phyloP scores from a whole-genome alignment of 2,329 filamentous ascomycete species.

The Claviceps sp. region DNA sequence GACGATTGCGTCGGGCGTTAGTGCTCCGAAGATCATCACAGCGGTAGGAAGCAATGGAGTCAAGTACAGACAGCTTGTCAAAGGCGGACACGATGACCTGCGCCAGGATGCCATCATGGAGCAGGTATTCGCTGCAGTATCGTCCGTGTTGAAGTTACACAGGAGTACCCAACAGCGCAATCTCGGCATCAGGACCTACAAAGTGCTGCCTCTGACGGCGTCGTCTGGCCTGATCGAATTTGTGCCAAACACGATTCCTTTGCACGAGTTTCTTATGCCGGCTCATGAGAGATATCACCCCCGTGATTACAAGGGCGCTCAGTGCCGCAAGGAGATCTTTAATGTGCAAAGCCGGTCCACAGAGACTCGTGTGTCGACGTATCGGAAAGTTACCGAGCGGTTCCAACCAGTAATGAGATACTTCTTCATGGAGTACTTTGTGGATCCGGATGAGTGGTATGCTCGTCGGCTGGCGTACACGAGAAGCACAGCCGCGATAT shows the following conservation, averaged over 20 bases:
- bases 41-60: conserved; percentile 64
- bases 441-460: conserved; percentile 95
- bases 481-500: conserved; percentile 84
- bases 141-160: conserved; percentile 74
- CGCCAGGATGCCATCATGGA: conserved; percentile 98
- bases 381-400: conserved; percentile 61
- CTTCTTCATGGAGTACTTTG: conserved; percentile 93
- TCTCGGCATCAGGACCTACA: conserved; percentile 89
- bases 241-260: conserved; percentile 79
- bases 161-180: conserved; percentile 77
- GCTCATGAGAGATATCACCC: conserved; percentile 82
- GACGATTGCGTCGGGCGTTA: conserved; percentile 78
- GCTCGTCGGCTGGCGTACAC: conserved; percentile 79
- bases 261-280: conserved; percentile 85
- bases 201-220: conserved; percentile 78
- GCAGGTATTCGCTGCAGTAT: conserved; percentile 95
- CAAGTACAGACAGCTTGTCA: conserved; percentile 81
- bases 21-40: conserved; percentile 85
- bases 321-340: conserved; percentile 68
- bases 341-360: conserved; percentile 56
- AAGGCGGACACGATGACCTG: conserved; percentile 90
- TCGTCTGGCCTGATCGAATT: conserved; percentile 92
- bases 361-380: conserved; percentile 60
- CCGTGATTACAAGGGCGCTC: conserved; percentile 60
- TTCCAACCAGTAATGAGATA: conserved; percentile 92